Evolutionary conservation across 2,329 filamentous ascomycete species (phyloP).

Genomic region (Lachnum nothofagi): DNA sequence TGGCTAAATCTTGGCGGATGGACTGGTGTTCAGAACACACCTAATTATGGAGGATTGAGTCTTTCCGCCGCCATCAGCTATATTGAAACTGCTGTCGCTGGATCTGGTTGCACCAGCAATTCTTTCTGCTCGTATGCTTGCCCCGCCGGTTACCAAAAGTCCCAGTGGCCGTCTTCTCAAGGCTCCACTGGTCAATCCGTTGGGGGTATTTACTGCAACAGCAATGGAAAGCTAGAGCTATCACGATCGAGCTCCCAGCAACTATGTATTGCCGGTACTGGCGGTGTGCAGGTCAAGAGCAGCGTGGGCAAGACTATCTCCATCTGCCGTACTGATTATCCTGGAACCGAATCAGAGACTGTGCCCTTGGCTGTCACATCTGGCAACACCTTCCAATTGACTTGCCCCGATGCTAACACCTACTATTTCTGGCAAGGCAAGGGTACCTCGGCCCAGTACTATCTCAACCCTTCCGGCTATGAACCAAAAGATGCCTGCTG

Average conservation of each 20-base stretch:
- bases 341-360: slow-evolving; percentile 83
- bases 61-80: slow-evolving; percentile 50
- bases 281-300: slow-evolving; percentile 71
- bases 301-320: slow-evolving; percentile 60
- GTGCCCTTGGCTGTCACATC: slow-evolving; percentile 64
- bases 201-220: slow-evolving; percentile 79
- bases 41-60: slow-evolving; percentile 38
- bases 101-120: slow-evolving; percentile 55
- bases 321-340: slow-evolving; percentile 94
- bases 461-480: slow-evolving; percentile 80
- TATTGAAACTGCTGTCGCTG: slow-evolving; percentile 59
- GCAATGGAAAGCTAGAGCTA: slow-evolving; percentile 65
- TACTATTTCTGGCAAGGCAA: slow-evolving; percentile 77
- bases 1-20: slow-evolving; percentile 71
- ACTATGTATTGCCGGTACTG: slow-evolving; percentile 67
- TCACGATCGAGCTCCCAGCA: slow-evolving; percentile 63
- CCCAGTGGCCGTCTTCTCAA: slow-evolving; percentile 79
- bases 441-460: slow-evolving; percentile 87
- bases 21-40: slow-evolving; percentile 68
- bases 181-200: slow-evolving; percentile 77
- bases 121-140: slow-evolving; percentile 90
- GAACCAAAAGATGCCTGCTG: slow-evolving; percentile 63
- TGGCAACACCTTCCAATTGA: slow-evolving; percentile 58
- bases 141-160: slow-evolving; percentile 85
- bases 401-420: slow-evolving; percentile 64